Base-by-base conservation (phyloP, 2,329 filamentous ascomycete species). In the Clathrospora elynae region DNA sequence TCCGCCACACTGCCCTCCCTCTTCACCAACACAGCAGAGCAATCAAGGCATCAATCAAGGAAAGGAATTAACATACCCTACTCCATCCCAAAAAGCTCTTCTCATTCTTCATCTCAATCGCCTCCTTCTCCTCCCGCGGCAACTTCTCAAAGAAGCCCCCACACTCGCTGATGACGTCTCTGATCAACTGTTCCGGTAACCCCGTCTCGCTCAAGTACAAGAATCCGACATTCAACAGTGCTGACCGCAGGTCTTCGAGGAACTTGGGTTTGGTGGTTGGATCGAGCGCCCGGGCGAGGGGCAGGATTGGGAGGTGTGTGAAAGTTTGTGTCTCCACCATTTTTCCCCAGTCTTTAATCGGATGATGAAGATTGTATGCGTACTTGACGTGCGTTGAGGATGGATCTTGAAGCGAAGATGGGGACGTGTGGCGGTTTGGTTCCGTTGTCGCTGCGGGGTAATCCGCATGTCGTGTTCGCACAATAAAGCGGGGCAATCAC, bases 171-270 rank as follows among this genome's bases (percentile, higher is more conserved):
- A 89, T 83, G 17, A 92, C 87, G 49, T 78, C 71, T 16, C 80
- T 62, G 56, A 87, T 83, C 37, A 92, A 72, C 25, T 79, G 74
- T 11, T 85, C 78, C 4, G 85, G 76, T 35, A 67, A 30, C 5
- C 67, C 67, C 14, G 88, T 85, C 62, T 95, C 90, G 63, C 85
- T 86, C 49, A 95, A 80, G 62, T 95, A 95, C 14, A 95, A 70
- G 62, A 95, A 95, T 2, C 90, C 90, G n/a, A 95, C 87, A 66
- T 92, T 86, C 59, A 95, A 81, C 20, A 95, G 73, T 0, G 88
- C 88, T 68, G 87, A 76, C 11, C 87, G 85, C 20, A 95, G 78
- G 39, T 88, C 77, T 1, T 74, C 70, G 0, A 95, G 79, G 59
- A 95, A 93, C 20, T 73, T 73, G 2, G 86, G 79, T 71, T 93